Conservation (phyloP, 495 filamentous ascomycete genomes). For the Penicillium cinerascens region DNA sequence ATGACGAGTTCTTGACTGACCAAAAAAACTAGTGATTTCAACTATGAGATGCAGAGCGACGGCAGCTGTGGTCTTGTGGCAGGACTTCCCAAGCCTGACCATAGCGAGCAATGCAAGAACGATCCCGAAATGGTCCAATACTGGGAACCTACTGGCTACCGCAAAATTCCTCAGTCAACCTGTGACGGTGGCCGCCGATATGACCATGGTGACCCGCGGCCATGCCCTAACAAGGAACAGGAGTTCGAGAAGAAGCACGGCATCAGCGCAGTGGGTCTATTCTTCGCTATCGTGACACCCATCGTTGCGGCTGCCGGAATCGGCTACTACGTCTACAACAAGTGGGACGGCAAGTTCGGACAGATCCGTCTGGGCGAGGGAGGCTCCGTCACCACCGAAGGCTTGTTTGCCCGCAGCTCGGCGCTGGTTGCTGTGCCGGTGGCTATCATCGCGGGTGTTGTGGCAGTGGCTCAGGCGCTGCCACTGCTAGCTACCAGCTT, state of each 20-base stretch:
- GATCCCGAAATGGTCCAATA: constrained; percentile 68
- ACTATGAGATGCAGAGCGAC: constrained; percentile 74
- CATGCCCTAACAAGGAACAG: constrained; percentile 74
- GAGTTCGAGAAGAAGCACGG: constrained; percentile 72
- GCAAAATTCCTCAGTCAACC: constrained; percentile 84
- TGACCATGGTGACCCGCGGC: constrained; percentile 55
- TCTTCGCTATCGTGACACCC: constrained; percentile 78
- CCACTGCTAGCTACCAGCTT: constrained; percentile 66
- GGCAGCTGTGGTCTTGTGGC: constrained; percentile 71
- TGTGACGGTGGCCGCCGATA: constrained; percentile 70
- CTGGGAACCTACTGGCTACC: constrained; percentile 80
- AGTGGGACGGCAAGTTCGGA: constrained; percentile 88
- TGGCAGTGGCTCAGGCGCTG: constrained; percentile 69
- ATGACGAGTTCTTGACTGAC: constrained; percentile 15
- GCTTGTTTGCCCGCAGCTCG: constrained; percentile 59
- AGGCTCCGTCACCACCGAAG: constrained; percentile 27
- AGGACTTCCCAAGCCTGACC: constrained; percentile 65
- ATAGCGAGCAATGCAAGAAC: constrained; percentile 59
- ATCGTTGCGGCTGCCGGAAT: constrained; percentile 62
- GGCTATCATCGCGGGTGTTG: constrained; percentile 68
- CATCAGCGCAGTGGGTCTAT: constrained; percentile 69
- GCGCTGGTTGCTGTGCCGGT: constrained; percentile 76
- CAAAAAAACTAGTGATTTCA: constrained; percentile 69
- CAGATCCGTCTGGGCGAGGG: constrained; percentile 77
- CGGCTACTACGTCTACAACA: constrained; percentile 82